Evolutionary conservation across 352 stramenopile species (phyloP), one percentile per base, ranked within the genome.

Genomic region (Pythium inflatum): DNA sequence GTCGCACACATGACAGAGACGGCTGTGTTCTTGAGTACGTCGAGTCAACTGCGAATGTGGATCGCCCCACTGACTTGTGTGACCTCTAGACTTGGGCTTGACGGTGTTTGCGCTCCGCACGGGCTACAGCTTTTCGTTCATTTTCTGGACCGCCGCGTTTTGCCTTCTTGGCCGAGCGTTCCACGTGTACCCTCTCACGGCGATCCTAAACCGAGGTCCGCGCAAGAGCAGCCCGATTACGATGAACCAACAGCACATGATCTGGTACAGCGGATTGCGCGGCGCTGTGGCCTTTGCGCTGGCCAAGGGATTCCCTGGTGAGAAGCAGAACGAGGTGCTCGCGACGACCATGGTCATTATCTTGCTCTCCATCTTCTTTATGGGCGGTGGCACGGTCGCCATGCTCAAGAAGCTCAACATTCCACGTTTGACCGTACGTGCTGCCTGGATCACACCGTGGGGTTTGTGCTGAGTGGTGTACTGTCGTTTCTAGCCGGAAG

Each of bases 181-280:
- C 38, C 90, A 97, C 56, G 81, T 98, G 13, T 98, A 98, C 70
- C 89, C 92, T 25, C 83, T 98, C 24, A 87, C 83, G 25, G 83
- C 76, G 58, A 5, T 95, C 11, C 66, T 94, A 46, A 94, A 94
- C 70, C 51, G 77, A 49, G 77, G 85, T 30, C 66, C 66, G n/a
- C 80, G 87, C 53, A 85, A 84, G 43, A 75, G 67, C 27, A 75
- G 80, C 24, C 76, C 75, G 62, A 94, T 94, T 67, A 92, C 84
- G n/a, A 68, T 76, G 38, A 97, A 97, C 71, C 93, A 96, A 62
- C 89, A 96, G 68, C 90, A 98, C 79, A 97, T 98, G 90, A 93
- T 98, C 61, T 98, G 90, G 88, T 98, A 98, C 81, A 93, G 90
- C 40, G 95, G 95, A 13, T 81, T 99, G 48, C 89, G 96, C 27